Base-by-base conservation (phyloP, 768 basidiomycete genomes). In the Phaeotremella fagi region DNA sequence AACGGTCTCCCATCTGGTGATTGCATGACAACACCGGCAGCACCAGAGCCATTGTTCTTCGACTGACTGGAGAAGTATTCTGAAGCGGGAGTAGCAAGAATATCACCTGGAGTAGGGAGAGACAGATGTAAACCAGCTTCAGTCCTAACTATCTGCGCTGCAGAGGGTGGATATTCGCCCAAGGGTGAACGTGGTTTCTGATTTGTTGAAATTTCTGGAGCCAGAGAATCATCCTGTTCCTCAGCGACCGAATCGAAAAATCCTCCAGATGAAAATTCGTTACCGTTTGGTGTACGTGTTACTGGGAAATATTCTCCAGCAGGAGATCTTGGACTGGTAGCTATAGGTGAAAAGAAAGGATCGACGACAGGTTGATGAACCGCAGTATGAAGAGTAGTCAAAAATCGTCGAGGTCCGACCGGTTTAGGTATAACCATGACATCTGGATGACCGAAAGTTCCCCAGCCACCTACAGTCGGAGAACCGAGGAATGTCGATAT, bases 361-460 rank as follows among this genome's bases (percentile, higher is more conserved):
- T 99, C 94, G 26, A 99, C 83, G 11, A 82, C 69, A 0, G 95
- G 92, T 60, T 85, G 87, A 7, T 82, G 86, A 45, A 88, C 80
- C 1, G 91, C 91, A 3, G 89, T 97, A 70, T 94, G 87, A 16
- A 99, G 78, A 23, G 91, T 87, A 20, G 91, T 92, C 61, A 99
- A 78, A 63, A 97, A 85, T 7, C 94, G 83, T 33, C 94, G 83
- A 5, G 95, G 95, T 3, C 95, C 94, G 16, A 88, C 92, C 9
- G 94, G 94, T 75, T 98, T 99, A 20, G 92, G 94, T 33, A 98
- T 85, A 61, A 99, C 89, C 81, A 98, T 88, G 25, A 99, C 83
- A 63, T 99, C 95, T 0, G 95, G 85, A 11, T 86, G 72, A 15
- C 53, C 43, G 23, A 64, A 64, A 4, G 64, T 45, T 3, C 58